phyloP scores from a whole-genome alignment of 192 early-diverging fungal species.

The Umbelopsis sp. region DNA sequence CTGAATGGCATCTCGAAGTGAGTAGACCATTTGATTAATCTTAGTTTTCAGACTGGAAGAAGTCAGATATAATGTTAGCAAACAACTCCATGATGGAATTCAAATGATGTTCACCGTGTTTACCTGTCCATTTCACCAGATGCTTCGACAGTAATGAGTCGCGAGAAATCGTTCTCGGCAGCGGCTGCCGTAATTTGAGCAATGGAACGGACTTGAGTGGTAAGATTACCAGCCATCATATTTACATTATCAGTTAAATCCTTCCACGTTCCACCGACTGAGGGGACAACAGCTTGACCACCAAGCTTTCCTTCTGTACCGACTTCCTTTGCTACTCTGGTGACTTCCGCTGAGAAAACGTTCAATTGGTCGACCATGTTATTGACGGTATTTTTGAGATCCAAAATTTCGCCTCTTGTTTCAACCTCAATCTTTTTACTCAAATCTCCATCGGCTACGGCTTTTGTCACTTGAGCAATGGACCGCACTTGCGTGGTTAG shows the following conservation, averaged over 20 bases:
- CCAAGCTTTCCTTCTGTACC: constrained; percentile 77
- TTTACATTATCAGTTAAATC: constrained; percentile 75
- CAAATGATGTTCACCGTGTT: constrained; percentile 79
- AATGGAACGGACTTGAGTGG: constrained; percentile 71
- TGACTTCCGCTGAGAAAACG: constrained; percentile 64
- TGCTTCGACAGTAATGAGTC: constrained; percentile 65
- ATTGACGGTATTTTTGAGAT: constrained; percentile 66
- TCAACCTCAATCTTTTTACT: constrained; percentile 54
- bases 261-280: constrained; percentile 77
- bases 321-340: constrained; percentile 64
- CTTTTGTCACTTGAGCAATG: constrained; percentile 57
- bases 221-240: constrained; percentile 63
- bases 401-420: constrained; percentile 56
- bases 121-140: constrained; percentile 74
- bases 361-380: constrained; percentile 59
- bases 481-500: constrained; percentile 56
- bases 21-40: constrained; percentile 72
- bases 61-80: no score
- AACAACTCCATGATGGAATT: constrained; percentile 40
- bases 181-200: constrained; percentile 63
- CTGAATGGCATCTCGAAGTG: constrained; percentile 73
- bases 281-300: constrained; percentile 69
- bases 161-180: constrained; percentile 56
- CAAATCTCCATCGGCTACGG: constrained; percentile 58
- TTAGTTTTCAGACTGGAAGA: constrained; percentile 58